A percentile compares a stretch with the other conserved stretches of the same genome.
Conservation (phyloP, 2,329 filamentous ascomycete species). For the Phaeosphaeria sp. region DNA sequence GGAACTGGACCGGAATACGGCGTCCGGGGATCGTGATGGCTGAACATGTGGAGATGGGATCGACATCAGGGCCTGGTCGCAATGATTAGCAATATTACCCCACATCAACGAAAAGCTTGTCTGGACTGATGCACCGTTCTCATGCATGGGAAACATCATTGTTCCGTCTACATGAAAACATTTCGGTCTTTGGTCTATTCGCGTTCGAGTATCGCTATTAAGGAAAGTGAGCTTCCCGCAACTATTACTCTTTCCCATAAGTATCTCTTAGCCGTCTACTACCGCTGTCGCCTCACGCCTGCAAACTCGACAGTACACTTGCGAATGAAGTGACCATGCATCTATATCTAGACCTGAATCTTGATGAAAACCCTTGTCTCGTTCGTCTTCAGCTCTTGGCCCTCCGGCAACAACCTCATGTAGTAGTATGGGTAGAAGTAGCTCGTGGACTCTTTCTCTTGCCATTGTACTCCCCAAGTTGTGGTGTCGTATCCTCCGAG, state of each 20-base stretch:
- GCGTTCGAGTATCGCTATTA: neutral
- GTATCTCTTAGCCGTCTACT: neutral
- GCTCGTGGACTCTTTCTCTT: slow-evolving; percentile 6
- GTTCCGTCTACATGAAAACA: neutral
- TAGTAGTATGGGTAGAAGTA: slow-evolving; percentile 17
- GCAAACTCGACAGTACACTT: neutral
- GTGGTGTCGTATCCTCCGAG: slow-evolving; percentile 26
- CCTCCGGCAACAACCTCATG: slow-evolving; percentile 21
- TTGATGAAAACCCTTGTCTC: slow-evolving; percentile 23
- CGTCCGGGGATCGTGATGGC: neutral
- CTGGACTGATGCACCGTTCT: neutral
- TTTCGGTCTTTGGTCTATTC: neutral
- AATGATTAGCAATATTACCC: neutral
- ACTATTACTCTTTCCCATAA: neutral
- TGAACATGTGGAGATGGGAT: neutral
- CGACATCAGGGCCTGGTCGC: neutral
- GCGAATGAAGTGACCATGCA: neutral
- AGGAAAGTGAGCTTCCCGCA: neutral
- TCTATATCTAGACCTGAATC: slow-evolving; percentile 5
- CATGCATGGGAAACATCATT: neutral
- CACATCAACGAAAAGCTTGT: neutral
- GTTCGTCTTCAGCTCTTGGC: slow-evolving; percentile 13
- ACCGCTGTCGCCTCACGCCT: neutral
- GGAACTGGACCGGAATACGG: neutral
- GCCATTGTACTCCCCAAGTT: slow-evolving; percentile 28